Conservation (phyloP, 148 eudicot species). For the Drosera capensis region DNA sequence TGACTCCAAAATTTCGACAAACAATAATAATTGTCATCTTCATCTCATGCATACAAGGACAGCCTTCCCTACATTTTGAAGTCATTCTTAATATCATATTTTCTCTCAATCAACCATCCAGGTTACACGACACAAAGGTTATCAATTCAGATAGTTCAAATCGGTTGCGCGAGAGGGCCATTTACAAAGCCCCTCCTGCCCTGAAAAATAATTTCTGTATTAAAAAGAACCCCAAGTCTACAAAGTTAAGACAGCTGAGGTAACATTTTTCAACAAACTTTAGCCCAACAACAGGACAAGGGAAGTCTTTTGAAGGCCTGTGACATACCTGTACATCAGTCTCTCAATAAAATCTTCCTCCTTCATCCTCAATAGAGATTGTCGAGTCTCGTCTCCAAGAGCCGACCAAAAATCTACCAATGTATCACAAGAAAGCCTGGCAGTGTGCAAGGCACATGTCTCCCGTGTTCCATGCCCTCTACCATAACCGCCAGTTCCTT, state of each 20-base stretch:
- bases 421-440: conserved; percentile 90
- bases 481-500: conserved; percentile 75
- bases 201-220: too few relatives aligned
- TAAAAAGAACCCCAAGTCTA: too few relatives aligned
- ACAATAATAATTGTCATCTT: too few relatives aligned
- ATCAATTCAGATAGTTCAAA: too few relatives aligned
- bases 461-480: conserved; percentile 93
- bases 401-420: conserved; percentile 98
- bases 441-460: conserved; percentile 96
- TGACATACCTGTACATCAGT: conserved; percentile 80
- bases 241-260: neutral
- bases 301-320: neutral
- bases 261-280: neutral
- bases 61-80: too few relatives aligned
- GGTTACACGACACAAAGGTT: too few relatives aligned
- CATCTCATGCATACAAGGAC: too few relatives aligned
- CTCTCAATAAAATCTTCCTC: conserved; percentile 97
- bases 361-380: conserved; percentile 82
- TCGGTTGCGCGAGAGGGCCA: too few relatives aligned
- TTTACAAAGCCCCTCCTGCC: too few relatives aligned
- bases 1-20: too few relatives aligned
- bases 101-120: too few relatives aligned
- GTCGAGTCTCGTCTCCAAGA: conserved; percentile 89
- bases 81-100: too few relatives aligned
- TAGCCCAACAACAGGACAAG: neutral